These are phyloP conservation scores for Polygonum maritimum DNA, from an alignment of 148 eudicot species.

Conservation along the genomic window DNA sequence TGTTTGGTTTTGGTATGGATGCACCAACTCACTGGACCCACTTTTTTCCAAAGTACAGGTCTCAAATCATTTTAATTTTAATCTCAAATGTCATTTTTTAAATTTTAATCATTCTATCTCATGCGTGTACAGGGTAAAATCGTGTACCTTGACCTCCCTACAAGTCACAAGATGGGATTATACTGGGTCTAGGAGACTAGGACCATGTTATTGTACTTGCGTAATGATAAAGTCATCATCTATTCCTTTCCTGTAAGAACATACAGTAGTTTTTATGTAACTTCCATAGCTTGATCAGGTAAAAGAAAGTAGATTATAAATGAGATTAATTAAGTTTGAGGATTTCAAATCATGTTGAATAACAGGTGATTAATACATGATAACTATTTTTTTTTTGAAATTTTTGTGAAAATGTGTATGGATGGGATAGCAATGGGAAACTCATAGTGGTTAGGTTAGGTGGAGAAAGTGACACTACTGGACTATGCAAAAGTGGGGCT, in stretches of 20 bases:
- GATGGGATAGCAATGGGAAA: constrained; percentile 3
- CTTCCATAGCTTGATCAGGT: neutral
- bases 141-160: too few species aligned
- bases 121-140: too few species aligned
- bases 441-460: constrained; percentile 12
- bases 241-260: too few species aligned
- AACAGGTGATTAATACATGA: neutral
- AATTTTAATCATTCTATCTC: too few species aligned
- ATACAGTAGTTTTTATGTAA: too few species aligned
- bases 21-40: constrained; percentile 3
- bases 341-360: neutral
- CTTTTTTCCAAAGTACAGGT: constrained; percentile 4
- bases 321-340: neutral
- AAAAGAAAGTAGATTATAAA: neutral
- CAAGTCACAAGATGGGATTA: too few species aligned
- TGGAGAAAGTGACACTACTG: constrained; percentile 8
- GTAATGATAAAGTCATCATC: too few species aligned
- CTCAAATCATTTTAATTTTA: neutral
- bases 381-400: neutral
- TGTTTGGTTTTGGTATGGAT: neutral
- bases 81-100: too few species aligned
- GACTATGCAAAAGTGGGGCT: neutral
- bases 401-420: neutral
- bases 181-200: too few species aligned
- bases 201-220: too few species aligned